Evolutionary conservation across 2,329 filamentous ascomycete species (phyloP).

Genomic region (Aspergillus fischeri): DNA sequence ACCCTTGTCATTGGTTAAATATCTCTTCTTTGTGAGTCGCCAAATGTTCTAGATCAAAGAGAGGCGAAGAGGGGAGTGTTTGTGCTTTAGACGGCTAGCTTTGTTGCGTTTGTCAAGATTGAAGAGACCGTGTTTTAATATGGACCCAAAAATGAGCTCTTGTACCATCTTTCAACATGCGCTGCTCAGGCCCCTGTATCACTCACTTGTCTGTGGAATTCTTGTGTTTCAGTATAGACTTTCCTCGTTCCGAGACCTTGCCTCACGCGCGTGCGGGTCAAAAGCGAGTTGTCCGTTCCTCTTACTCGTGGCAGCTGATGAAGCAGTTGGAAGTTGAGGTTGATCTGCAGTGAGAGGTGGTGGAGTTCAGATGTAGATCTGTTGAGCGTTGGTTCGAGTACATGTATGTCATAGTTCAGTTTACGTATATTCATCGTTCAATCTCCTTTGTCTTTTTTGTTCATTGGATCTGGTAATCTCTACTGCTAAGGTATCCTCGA

Average conservation of each 20-base stretch:
- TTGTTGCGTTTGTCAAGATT: slow-evolving; percentile 33
- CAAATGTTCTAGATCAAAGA: slow-evolving; percentile 1
- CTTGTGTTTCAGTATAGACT: slow-evolving; percentile 15
- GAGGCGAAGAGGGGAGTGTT: slow-evolving; percentile 12
- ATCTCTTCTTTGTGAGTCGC: slow-evolving; percentile 1
- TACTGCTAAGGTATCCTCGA: background rate
- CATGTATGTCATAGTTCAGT: slow-evolving; percentile 22
- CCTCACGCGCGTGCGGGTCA: slow-evolving; percentile 13
- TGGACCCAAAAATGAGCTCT: slow-evolving; percentile 33
- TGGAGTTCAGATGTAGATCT: slow-evolving; percentile 16
- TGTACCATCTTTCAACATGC: slow-evolving; percentile 15
- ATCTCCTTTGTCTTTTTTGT: slow-evolving; percentile 23
- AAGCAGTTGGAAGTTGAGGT: background rate
- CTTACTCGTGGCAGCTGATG: slow-evolving; percentile 2
- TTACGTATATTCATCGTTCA: slow-evolving; percentile 26
- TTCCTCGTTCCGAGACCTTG: slow-evolving; percentile 15
- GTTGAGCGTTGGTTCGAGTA: slow-evolving; percentile 5
- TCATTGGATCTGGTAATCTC: background rate
- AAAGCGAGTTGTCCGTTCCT: slow-evolving; percentile 1
- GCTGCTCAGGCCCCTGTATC: slow-evolving; percentile 15
- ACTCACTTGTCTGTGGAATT: slow-evolving; percentile 9
- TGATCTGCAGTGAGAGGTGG: slow-evolving; percentile 7
- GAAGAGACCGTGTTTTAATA: slow-evolving; percentile 38
- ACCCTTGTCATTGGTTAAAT: slow-evolving; percentile 88
- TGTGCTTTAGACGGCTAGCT: slow-evolving; percentile 31